Evolutionary conservation across 306 rosid genomes (phyloP), one percentile per base, ranked within the genome.

Genomic region (Sicyos baderoa): DNA sequence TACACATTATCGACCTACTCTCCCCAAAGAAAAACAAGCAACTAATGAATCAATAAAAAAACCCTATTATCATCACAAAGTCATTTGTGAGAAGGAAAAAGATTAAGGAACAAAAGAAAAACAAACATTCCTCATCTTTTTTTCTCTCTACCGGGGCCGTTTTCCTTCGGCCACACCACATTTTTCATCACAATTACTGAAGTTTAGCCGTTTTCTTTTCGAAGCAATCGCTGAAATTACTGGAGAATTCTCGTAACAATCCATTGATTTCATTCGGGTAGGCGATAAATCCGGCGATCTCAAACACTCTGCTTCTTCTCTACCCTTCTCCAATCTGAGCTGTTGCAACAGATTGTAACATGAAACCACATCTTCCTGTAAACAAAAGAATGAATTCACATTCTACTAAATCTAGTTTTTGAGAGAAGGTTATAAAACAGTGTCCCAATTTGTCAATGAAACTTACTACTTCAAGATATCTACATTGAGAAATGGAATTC

Each of bases 181-280:
- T 40, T 72, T 74, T 49, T 83, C 81, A 75, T 73, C 72, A 59
- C 71, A 62, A 74, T 81, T 80, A 68, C 48, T 68, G 73, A 84
- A 82, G 18, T 83, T 40, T 73, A 84, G 82, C 71, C 85, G 77
- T 77, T 85, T 86, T 81, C 88, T 87, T 79, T 87, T 86, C 16
- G 72, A 49, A 72, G 68, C 75, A 25, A 74, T 72, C 17, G 81
- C 54, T 32, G 82, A 75, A 19, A 82, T 58, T 62, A 83, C 77
- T 68, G 76, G 73, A 53, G 91, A 84, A 54, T 68, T 78, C 47
- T 75, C 84, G 35, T 57, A 7, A 69, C 60, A 61, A 72, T 75
- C 76, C 54, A 70, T 77, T 23, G 79, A 48, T 49, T 66, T 66
- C 42, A 66, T 40, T 77, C 32, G 78, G 76, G 66, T 64, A 0